Conservation (phyloP, 2,329 filamentous ascomycete genomes). For the Daldinia sp. region DNA sequence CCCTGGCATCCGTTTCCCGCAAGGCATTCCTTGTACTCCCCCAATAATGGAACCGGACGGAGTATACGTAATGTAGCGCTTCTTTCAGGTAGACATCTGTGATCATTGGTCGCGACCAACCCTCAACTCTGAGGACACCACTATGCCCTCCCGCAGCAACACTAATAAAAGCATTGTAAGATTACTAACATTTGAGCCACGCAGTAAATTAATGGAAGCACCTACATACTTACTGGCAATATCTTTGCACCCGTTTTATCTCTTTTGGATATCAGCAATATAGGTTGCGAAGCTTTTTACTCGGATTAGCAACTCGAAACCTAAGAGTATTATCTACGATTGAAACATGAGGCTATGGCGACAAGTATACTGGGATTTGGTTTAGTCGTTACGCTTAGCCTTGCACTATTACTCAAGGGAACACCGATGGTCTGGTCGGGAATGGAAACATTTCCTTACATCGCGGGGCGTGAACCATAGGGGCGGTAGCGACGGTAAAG, state of each 20-base stretch:
- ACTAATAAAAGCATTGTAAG: slow-evolving; percentile 6
- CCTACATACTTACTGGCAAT: neutral
- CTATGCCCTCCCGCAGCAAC: neutral
- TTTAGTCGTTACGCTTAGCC: slow-evolving; percentile 4
- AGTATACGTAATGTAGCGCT: slow-evolving; percentile 23
- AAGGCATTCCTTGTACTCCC: slow-evolving; percentile 33
- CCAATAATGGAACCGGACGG: slow-evolving; percentile 12
- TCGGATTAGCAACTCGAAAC: neutral
- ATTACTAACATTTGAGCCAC: neutral
- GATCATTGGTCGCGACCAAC: neutral
- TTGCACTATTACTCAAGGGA: slow-evolving; percentile 4
- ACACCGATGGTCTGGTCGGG: slow-evolving; percentile 6
- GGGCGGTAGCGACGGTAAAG: slow-evolving; percentile 15
- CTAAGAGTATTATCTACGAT: neutral
- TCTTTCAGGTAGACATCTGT: slow-evolving; percentile 9
- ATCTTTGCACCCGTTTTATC: neutral
- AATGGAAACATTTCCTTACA: slow-evolving; percentile 22
- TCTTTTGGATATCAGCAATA: neutral
- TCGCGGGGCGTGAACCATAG: slow-evolving; percentile 23
- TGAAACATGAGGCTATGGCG: neutral
- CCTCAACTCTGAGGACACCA: neutral
- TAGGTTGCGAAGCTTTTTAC: neutral
- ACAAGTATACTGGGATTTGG: slow-evolving; percentile 3
- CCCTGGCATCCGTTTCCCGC: slow-evolving; percentile 31
- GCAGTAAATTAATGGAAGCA: neutral